Evolutionary conservation across 2,329 filamentous ascomycete genomes (phyloP).

Genomic region (Cladophialophora exuberans): DNA sequence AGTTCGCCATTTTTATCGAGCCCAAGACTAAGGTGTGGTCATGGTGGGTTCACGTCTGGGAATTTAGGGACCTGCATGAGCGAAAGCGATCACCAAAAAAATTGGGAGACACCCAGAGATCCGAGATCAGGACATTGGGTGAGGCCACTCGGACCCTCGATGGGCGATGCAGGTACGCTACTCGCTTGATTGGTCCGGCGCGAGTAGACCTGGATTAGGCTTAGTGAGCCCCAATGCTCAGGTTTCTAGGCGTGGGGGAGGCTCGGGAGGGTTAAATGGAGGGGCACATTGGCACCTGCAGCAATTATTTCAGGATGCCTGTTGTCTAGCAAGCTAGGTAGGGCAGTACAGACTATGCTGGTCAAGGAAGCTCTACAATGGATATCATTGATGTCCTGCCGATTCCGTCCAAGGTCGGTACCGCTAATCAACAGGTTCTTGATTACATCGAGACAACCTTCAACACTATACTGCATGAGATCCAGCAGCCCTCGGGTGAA

Average conservation of each 20-base stretch:
- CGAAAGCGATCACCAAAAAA: background rate
- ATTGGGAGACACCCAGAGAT: too few species aligned
- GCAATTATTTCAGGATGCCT: too few species aligned
- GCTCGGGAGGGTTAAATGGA: too few species aligned
- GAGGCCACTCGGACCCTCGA: constrained; percentile 24
- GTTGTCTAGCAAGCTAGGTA: too few species aligned
- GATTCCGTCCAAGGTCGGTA: too few species aligned
- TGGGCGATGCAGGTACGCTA: constrained; percentile 10
- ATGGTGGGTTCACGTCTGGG: background rate
- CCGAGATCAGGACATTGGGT: background rate
- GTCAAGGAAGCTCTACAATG: too few species aligned
- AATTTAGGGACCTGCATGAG: background rate
- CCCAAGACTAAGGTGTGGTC: background rate
- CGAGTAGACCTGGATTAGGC: background rate
- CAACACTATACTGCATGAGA: constrained; percentile 25
- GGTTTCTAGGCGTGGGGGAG: constrained; percentile 1
- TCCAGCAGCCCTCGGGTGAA: constrained; percentile 26
- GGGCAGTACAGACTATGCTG: too few species aligned
- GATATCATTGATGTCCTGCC: too few species aligned
- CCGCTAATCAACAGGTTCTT: constrained; percentile 25
- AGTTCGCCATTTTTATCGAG: constrained; percentile 13
- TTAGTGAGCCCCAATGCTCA: background rate
- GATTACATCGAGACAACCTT: constrained; percentile 29
- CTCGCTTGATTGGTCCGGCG: background rate
- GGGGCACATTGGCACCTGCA: too few species aligned